Conservation (phyloP, 2,329 filamentous ascomycete genomes). For the Cyphellophora attinorum region DNA sequence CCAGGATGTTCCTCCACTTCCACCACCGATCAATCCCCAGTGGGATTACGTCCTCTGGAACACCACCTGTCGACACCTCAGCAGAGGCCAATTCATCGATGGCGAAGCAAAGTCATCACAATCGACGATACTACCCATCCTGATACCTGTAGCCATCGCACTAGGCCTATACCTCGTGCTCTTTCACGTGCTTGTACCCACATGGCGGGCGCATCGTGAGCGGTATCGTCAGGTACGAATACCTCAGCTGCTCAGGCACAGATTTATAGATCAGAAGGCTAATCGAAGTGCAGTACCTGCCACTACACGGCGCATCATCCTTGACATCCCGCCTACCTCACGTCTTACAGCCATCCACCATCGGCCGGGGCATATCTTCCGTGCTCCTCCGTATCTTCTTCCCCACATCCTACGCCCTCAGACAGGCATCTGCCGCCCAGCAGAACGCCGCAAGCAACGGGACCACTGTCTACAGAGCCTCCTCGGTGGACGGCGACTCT, state of each 20-base stretch:
- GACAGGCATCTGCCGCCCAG: slow-evolving; percentile 14
- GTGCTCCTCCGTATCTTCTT: slow-evolving; percentile 34
- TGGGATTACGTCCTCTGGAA: neutral
- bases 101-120: neutral
- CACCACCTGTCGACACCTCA: slow-evolving; percentile 1
- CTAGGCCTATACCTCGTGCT: slow-evolving; percentile 57
- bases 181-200: slow-evolving; percentile 56
- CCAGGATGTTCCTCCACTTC: too few species aligned
- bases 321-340: slow-evolving; percentile 20
- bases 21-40: neutral
- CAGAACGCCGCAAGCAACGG: slow-evolving; percentile 2
- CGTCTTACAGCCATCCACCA: slow-evolving; percentile 9
- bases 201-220: slow-evolving; percentile 60
- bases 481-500: slow-evolving; percentile 31
- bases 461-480: slow-evolving; percentile 18
- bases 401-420: slow-evolving; percentile 37
- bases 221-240: slow-evolving; percentile 52
- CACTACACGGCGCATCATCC: slow-evolving; percentile 48
- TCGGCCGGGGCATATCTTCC: slow-evolving; percentile 34
- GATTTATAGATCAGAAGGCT: too few species aligned
- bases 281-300: too few species aligned
- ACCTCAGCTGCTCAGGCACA: too few species aligned
- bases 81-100: too few species aligned
- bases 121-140: slow-evolving; percentile 27
- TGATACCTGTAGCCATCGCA: slow-evolving; percentile 62